Evolutionary conservation across 371 early-diverging fungal species (phyloP).

Genomic region (Mucor irregularis): DNA sequence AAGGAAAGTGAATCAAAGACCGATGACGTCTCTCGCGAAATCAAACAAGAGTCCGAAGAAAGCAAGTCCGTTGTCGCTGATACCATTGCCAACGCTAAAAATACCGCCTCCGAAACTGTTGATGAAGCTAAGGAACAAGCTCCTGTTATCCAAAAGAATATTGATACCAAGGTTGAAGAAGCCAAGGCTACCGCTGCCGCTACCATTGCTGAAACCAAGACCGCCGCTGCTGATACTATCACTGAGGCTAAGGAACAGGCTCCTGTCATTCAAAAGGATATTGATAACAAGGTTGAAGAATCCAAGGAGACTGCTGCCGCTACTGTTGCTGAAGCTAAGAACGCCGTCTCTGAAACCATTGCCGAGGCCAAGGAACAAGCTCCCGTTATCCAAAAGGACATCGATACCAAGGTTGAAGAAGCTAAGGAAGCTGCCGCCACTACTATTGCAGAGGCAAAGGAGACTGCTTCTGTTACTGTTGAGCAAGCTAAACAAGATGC

Average conservation of each 20-base stretch:
- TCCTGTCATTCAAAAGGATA: slow-evolving; percentile 9
- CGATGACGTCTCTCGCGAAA: slow-evolving; percentile 4
- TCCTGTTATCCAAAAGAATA: slow-evolving; percentile 2
- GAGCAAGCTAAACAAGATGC: slow-evolving; percentile 11
- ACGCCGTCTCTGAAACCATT: slow-evolving; percentile 5
- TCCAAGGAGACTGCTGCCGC: slow-evolving; percentile 3
- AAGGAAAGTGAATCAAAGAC: background rate
- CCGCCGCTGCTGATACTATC: background rate
- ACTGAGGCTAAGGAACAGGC: slow-evolving; percentile 10
- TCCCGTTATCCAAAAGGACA: slow-evolving; percentile 17
- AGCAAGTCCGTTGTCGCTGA: too few species aligned
- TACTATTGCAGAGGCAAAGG: slow-evolving; percentile 7
- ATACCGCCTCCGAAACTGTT: background rate
- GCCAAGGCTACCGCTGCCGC: slow-evolving; percentile 1
- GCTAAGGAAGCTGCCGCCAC: slow-evolving; percentile 5
- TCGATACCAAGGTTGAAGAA: background rate
- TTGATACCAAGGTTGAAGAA: slow-evolving; percentile 1
- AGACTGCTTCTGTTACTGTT: background rate
- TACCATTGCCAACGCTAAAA: slow-evolving; percentile 4
- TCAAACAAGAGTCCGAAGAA: too few species aligned
- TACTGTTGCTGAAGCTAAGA: slow-evolving; percentile 6
- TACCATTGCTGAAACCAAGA: slow-evolving; percentile 4
- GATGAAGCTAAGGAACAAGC: slow-evolving; percentile 12
- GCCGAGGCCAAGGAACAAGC: slow-evolving; percentile 18
- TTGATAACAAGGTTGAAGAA: background rate